phyloP scores from a whole-genome alignment of 164 flowering plant species.

The Nymphaea colorata region DNA sequence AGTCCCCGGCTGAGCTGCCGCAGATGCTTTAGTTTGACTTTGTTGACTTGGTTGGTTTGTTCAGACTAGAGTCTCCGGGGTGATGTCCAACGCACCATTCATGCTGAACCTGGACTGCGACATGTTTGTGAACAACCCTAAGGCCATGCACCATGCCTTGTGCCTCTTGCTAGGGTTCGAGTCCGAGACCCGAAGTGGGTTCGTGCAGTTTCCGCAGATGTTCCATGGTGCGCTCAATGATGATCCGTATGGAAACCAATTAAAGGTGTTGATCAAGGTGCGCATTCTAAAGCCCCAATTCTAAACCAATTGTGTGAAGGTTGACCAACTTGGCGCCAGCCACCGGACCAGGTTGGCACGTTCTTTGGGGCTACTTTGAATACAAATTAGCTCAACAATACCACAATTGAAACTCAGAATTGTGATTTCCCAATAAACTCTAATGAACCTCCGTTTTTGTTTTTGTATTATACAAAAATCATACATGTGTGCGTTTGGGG shows the following conservation, averaged over 20 bases:
- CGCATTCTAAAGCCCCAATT: not conserved
- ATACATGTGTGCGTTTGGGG: too few species aligned
- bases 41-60: not conserved
- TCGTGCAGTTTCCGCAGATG: slow-evolving; percentile 39
- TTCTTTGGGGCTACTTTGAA: not conserved
- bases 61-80: slow-evolving; percentile 55
- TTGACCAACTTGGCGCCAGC: too few species aligned
- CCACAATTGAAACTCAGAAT: too few species aligned
- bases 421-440: too few species aligned
- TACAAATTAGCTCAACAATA: too few species aligned
- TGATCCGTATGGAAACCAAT: slow-evolving; percentile 38
- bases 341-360: not conserved
- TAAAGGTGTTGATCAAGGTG: not conserved
- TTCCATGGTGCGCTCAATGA: slow-evolving; percentile 36
- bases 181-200: slow-evolving; percentile 22
- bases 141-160: slow-evolving; percentile 37
- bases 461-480: too few species aligned
- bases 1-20: too few species aligned
- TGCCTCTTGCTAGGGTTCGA: slow-evolving; percentile 29
- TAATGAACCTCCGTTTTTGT: too few species aligned
- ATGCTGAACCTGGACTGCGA: slow-evolving; percentile 73
- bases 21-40: not conserved
- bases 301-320: too few species aligned
- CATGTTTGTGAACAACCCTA: slow-evolving; percentile 51
- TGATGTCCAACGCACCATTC: slow-evolving; percentile 63